Evolutionary conservation across 83 land plant species (phyloP).

Genomic region (Picea engelmannii): DNA sequence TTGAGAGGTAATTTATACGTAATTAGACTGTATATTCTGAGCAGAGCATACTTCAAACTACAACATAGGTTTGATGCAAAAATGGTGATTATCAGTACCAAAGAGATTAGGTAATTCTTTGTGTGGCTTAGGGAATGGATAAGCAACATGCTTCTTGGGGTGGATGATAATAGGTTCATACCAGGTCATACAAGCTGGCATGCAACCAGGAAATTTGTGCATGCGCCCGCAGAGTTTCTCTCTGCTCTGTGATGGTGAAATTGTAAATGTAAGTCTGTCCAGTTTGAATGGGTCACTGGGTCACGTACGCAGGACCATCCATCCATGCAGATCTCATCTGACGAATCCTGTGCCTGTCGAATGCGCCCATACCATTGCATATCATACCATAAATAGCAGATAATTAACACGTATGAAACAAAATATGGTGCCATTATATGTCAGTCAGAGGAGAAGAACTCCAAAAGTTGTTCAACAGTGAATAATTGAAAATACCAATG

Average conservation of each 20-base stretch:
- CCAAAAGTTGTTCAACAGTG: background rate
- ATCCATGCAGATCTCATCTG: constrained; percentile 8
- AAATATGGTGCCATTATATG: background rate
- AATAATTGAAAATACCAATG: constrained; percentile 19
- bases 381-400: background rate
- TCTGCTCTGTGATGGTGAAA: background rate
- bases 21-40: background rate
- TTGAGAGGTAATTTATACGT: background rate
- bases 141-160: background rate
- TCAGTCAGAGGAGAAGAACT: background rate
- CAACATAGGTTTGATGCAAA: background rate
- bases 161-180: background rate
- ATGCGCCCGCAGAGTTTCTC: constrained; percentile 2
- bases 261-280: background rate
- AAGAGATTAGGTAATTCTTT: background rate
- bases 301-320: background rate
- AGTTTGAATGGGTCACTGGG: constrained; percentile 5
- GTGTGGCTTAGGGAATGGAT: background rate
- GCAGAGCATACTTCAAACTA: background rate
- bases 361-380: background rate
- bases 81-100: background rate
- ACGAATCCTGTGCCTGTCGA: background rate
- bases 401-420: background rate
- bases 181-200: constrained; percentile 18
- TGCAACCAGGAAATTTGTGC: background rate